Conservation (phyloP, 805 yeast genomes). For the Cyberlindnera euphorbiae region DNA sequence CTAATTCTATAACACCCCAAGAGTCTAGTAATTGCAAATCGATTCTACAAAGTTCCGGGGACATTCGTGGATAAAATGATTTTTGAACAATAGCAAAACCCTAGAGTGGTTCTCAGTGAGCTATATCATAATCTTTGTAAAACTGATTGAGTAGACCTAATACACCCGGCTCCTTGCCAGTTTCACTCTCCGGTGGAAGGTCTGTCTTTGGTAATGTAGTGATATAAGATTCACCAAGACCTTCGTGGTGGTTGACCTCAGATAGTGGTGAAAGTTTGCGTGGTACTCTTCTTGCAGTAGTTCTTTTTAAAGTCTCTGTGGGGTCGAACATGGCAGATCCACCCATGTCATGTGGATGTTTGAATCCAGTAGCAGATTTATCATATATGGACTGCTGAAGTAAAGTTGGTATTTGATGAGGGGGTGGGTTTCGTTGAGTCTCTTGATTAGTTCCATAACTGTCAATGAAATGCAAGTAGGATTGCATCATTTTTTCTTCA, state of each 20-base stretch:
- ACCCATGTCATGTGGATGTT: conserved; percentile 5
- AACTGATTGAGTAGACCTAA: conserved; percentile 77
- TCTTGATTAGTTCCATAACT: conserved; percentile 55
- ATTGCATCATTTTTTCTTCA: conserved; percentile 85
- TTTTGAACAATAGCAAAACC: too few species aligned
- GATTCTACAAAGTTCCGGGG: too few species aligned
- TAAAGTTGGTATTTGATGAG: conserved; percentile 4
- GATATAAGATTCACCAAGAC: conserved; percentile 42
- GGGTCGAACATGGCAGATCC: conserved; percentile 12
- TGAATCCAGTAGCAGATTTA: conserved; percentile 3
- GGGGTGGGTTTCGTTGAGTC: conserved; percentile 26
- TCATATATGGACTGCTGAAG: conserved; percentile 9
- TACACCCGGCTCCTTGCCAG: conserved; percentile 47
- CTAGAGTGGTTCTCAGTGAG: too few species aligned
- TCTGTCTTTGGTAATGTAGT: conserved; percentile 34
- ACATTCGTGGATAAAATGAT: too few species aligned
- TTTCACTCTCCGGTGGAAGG: conserved; percentile 27
- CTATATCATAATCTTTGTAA: conserved; percentile 42
- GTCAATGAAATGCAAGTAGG: conserved; percentile 82
- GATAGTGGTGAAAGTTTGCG: conserved; percentile 3
- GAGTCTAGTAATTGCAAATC: too few species aligned
- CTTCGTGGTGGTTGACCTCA: conserved; percentile 9
- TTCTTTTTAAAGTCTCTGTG: conserved; percentile 4
- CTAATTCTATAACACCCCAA: too few species aligned
- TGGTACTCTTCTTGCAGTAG: not conserved